phyloP scores from a whole-genome alignment of 169 alveolate genomes.

The Cryptosporidium sp. region DNA sequence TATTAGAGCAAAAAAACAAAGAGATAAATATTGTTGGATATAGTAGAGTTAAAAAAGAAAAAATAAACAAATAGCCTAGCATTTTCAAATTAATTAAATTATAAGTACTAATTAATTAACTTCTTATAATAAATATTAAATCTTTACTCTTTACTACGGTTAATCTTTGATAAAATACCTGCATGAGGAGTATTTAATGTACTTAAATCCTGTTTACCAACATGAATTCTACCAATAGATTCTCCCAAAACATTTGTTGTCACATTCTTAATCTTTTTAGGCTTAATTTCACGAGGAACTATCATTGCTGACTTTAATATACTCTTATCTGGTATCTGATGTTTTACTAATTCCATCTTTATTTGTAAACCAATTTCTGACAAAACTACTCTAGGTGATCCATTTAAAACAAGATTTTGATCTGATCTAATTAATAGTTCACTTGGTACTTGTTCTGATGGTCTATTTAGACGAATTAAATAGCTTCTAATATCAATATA shows the following conservation, averaged over 20 bases:
- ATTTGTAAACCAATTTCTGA: conserved; percentile 30
- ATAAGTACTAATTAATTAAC: background rate
- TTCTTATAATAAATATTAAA: background rate
- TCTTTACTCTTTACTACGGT: conserved; percentile 6
- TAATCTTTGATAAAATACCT: conserved; percentile 17
- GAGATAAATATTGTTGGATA: conserved; percentile 86
- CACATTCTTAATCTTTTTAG: conserved; percentile 41
- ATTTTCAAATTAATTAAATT: background rate
- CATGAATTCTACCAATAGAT: conserved; percentile 63
- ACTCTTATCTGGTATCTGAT: conserved; percentile 34
- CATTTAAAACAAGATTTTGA: conserved; percentile 10
- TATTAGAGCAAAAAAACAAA: conserved; percentile 79
- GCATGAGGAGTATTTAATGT: conserved; percentile 70
- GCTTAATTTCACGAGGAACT: conserved; percentile 50
- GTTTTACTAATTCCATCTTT: conserved; percentile 47
- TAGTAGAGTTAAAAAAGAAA: background rate
- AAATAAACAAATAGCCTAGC: background rate
- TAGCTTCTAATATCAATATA: conserved; percentile 53
- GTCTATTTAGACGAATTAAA: conserved; percentile 10
- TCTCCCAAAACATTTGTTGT: conserved; percentile 65
- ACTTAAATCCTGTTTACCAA: conserved; percentile 71
- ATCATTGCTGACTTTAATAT: conserved; percentile 29
- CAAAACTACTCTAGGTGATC: conserved; percentile 34
- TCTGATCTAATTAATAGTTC: conserved; percentile 9
- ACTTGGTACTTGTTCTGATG: conserved; percentile 4